Base-by-base conservation (phyloP, 2,329 filamentous ascomycete species). In the Alternaria gansuensis region DNA sequence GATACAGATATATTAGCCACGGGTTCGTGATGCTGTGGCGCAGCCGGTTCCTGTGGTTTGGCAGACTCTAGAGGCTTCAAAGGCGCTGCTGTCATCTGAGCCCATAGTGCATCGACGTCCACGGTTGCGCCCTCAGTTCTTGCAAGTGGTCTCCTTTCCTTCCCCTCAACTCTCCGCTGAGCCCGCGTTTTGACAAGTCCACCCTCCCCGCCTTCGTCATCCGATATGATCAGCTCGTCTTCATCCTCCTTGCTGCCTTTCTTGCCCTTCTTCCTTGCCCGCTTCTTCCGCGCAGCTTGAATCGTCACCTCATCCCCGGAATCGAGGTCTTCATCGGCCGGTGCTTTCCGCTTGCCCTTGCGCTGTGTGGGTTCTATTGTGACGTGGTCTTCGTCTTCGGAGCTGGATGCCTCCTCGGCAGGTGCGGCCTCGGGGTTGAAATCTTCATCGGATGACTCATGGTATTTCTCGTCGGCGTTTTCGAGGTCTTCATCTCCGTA, bases 241-340 rank as follows among this genome's bases (percentile, higher is more conserved):
- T 64, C 69, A 2, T 62, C 67, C 54, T 62, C 51, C 23, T 72
- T 69, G 14, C 29, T 54, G 60, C 53, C 59, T 29, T 73, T 72
- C 37, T 66, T 60, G 64, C 72, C 71, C 41, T 67, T 64, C 65
- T 79, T 81, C 68, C 81, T 84, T 40, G 75, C 76, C 37, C 66
- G 69, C 71, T 84, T 88, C 69, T 84, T 85, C 17, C 84, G 69
- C 4, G 77, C 87, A 64, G 83, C 87, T 44, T 84, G 80, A 66
- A 92, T 88, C 54, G 90, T 84, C 0, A 84, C 84, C 69, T 92
- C 89, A 68, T 92, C 89, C n/a, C 89, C 89, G 0, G 89, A 91
- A 31, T 78, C 77, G 13, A 82, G 68, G 13, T 72, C 72, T 2
- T 70, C 68, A 26, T 66, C 65, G 7, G 65, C 64, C 14, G 67